Base-by-base conservation (phyloP, 2,329 filamentous ascomycete species). In the Aureobasidium sp. region DNA sequence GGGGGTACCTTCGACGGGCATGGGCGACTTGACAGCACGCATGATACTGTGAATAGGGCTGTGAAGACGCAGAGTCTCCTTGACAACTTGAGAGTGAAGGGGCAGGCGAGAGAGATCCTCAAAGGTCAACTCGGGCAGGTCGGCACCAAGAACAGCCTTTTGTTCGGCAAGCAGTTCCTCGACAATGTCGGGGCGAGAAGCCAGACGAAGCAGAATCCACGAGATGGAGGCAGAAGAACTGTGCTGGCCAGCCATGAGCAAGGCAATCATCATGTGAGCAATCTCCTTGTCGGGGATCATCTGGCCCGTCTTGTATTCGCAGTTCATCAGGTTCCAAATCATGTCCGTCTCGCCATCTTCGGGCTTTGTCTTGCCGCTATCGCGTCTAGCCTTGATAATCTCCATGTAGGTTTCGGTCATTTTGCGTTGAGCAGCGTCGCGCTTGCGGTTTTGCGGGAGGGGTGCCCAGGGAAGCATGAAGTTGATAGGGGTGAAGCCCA, bases 11-110 rank as follows among this genome's bases (percentile, higher is more conserved):
- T 91, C 86, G 29, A 96, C 84, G 12, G 86, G 83, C 84, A 97
- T 90, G 63, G 92, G 91, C 67, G 85, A 84, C 79, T 93, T 96
- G 74, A 96, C 93, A 69, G 90, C 89, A 69, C 92, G 90, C 82
- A 97, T 85, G 71, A 97, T 96, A 56, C 90, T 94, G 82, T 97
- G 92, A 70, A 97, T 97, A 0, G 92, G 92, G 1, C 91, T 89
- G 74, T 97, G 90, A 17, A 97, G 81, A 66, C 92, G 89, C 42
- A 97, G 87, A 2, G 92, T 96, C 77, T 97, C 92, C 79, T 93
- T 94, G 77, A 97, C 83, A 66, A 95, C 87, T 69, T 90, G 88
- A 69, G 87, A 82, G 79, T 96, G 90, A 22, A 97, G 84, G 53
- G 90, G 85, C 37, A 97, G 83, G 74, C 87, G 88, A 68, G 87